Percentiles rank a stretch among this genome's conserved stretches.
These are phyloP conservation scores for Aspergillus hortae DNA, from an alignment of 2,329 filamentous ascomycete species.

Conservation along the genomic window DNA sequence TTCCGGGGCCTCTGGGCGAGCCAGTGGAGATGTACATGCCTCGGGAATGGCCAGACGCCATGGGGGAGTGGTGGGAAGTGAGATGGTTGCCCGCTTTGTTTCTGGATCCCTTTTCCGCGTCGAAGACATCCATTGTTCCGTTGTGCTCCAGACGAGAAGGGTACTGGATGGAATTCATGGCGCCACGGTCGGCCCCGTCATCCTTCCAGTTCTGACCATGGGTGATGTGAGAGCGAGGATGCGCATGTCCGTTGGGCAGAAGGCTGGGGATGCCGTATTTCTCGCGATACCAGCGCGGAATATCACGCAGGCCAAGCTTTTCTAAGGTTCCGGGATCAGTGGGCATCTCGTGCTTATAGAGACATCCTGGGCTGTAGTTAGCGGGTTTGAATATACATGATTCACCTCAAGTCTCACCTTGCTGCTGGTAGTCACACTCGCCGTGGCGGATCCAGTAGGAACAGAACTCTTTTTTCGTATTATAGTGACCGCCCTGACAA, in stretches of 20 bases:
- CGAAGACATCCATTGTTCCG: slow-evolving; percentile 7
- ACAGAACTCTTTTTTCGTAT: slow-evolving; percentile 69
- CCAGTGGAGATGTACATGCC: slow-evolving; percentile 4
- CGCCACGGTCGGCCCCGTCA: slow-evolving; percentile 13
- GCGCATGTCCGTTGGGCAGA: slow-evolving; percentile 15
- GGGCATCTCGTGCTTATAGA: slow-evolving; percentile 90
- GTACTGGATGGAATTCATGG: slow-evolving; percentile 16
- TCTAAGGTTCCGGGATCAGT: slow-evolving; percentile 61
- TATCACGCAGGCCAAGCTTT: slow-evolving; percentile 61
- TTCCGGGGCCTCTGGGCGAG: slow-evolving; percentile 5
- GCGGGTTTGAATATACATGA: not conserved
- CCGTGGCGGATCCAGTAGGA: slow-evolving; percentile 87
- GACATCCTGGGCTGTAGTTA: slow-evolving; percentile 54
- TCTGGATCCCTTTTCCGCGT: slow-evolving; percentile 10
- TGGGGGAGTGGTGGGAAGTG: slow-evolving; percentile 4
- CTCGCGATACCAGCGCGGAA: slow-evolving; percentile 57
- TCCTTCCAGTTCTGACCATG: slow-evolving; percentile 13
- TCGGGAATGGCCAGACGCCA: slow-evolving; percentile 7
- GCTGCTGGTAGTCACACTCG: slow-evolving; percentile 77
- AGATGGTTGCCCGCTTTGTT: slow-evolving; percentile 8
- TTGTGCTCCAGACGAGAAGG: slow-evolving; percentile 13
- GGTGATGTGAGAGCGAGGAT: slow-evolving; percentile 12
- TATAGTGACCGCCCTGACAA: slow-evolving; percentile 9
- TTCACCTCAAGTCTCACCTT: slow-evolving; percentile 46
- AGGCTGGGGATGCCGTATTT: slow-evolving; percentile 35